Base-by-base conservation (phyloP, 106 monocot genomes). In the Xerophyta viscosa region DNA sequence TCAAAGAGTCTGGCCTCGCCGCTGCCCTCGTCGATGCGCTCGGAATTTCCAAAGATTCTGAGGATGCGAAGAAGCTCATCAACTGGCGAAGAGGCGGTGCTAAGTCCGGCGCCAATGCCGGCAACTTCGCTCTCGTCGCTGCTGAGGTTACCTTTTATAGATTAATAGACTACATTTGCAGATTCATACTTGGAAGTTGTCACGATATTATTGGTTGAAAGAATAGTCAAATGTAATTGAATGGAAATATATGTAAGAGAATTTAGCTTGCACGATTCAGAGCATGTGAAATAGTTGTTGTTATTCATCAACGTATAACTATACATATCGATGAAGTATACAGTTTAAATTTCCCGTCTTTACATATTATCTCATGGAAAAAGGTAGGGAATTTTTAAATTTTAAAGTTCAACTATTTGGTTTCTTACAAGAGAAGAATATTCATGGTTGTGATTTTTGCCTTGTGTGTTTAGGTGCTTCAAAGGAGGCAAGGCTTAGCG, bases 11-110 rank as follows among this genome's bases (percentile, higher is more conserved):
- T 29, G 56, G 76, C 24, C 76, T 98, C 39, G 96, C 96, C 24
- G 36, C 52, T 39, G 70, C 62, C 49, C 71, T 98, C 50, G 70
- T 98, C 29, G 89, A 89, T 12, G 89, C 96, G 29, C 72, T 98
- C 52, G 89, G 81, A 31, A 65, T 89, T 55, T 59, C 96, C 56
- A 98, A 70, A 71, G 85, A 98, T 57, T 98, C 96, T 10, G 79
- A 86, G 11, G 89, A 98, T 58, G 96, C 89, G 20, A 60, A 73
- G 6, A 75, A 76, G 19, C 82, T 98, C 43, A 41, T 79, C 61
- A 90, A 98, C 47, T 98, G 96, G 96, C 71, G 96, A 11, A 85
- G 77, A 45, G 96, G 89, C 18, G 96, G 89, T 1, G 50, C 93
- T 3, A 42, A 87, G 29, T 26, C 89, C 30, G 89, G 89, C 1